These are phyloP conservation scores for Plenodomus lindquistii DNA, from an alignment of 2,329 filamentous ascomycete genomes.

Conservation along the genomic window DNA sequence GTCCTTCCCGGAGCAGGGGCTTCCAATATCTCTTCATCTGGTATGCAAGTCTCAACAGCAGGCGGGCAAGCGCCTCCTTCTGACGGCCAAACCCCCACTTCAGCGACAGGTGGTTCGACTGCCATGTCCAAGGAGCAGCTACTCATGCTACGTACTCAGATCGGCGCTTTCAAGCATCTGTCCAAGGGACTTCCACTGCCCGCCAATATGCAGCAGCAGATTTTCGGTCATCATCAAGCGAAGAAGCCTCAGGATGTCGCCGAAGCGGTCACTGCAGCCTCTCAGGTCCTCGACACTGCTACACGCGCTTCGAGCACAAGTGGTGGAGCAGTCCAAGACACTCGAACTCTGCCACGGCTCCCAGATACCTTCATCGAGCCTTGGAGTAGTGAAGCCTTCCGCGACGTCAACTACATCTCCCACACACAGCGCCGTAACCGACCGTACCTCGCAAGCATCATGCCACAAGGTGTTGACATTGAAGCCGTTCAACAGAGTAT, in stretches of 20 bases:
- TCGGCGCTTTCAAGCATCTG: constrained; percentile 86
- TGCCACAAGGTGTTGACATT: constrained; percentile 85
- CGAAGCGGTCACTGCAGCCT: constrained; percentile 48
- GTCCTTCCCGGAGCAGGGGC: constrained; percentile 18
- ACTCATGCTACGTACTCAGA: constrained; percentile 78
- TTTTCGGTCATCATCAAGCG: constrained; percentile 72
- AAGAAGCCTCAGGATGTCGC: constrained; percentile 53
- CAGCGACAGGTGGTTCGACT: constrained; percentile 26
- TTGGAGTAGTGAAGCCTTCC: constrained; percentile 48
- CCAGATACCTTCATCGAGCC: constrained; percentile 59
- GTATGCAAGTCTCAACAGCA: constrained; percentile 28
- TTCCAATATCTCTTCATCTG: constrained; percentile 27
- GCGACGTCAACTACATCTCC: constrained; percentile 75
- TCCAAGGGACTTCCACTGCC: constrained; percentile 86
- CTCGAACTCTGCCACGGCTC: constrained; percentile 40
- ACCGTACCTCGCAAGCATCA: constrained; percentile 80
- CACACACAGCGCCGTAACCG: constrained; percentile 77
- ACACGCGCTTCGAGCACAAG: constrained; percentile 50
- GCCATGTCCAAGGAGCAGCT: constrained; percentile 68
- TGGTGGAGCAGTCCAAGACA: constrained; percentile 42
- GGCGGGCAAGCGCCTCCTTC: constrained; percentile 35
- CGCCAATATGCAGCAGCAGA: constrained; percentile 74
- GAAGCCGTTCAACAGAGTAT: constrained; percentile 56
- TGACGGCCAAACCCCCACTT: constrained; percentile 45
- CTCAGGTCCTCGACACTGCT: constrained; percentile 58